Evolutionary conservation across 768 basidiomycete genomes (phyloP), one percentile per base, ranked within the genome.

Genomic region (Lactifluus echinatus): DNA sequence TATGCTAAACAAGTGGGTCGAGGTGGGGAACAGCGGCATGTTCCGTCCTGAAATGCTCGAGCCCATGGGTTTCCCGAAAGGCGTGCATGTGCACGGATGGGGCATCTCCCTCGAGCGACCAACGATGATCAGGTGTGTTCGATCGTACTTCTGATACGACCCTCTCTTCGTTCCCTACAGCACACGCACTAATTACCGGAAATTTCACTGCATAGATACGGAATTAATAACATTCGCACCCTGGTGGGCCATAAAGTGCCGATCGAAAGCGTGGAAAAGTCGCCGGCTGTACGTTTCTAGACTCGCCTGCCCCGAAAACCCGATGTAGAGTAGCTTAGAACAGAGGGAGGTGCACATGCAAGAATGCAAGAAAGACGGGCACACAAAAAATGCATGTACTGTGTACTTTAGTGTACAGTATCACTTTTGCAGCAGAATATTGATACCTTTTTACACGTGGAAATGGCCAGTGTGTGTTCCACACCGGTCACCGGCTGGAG

Each of bases 41-140:
- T 99, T 99, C 84, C 83, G 96, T 33, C 96, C 96, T 3, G 96
- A 99, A 70, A 97, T 99, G 95, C 76, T 99, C 31, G 93, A 93
- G 69, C 93, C 96, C 7, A 97, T 98, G 94, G 96, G 96, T 31
- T 85, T 98, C 68, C 96, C 96, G 0, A 88, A 90, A 63, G 93
- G 93, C 66, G 93, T 98, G 11, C 85, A 93, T 24, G 95, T 97
- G 24, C 90, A 93, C 61, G 96, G 96, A 17, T 99, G 94, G 92
- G 96, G 96, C 46, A 80, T 99, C 61, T 81, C 85, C 66, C 75
- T 98, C 28, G 96, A 99, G 74, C 76, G 96, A 59, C 96, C 96
- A 17, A 98, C 96, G 0, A 98, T 99, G 96, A 98, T 99, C 73
- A 83, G 93, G 91, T 92, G 63, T 63, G 84, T 29, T 36, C 14